Evolutionary conservation across 345 rosid species (phyloP).

Genomic region (Anastatica hierochuntica): DNA sequence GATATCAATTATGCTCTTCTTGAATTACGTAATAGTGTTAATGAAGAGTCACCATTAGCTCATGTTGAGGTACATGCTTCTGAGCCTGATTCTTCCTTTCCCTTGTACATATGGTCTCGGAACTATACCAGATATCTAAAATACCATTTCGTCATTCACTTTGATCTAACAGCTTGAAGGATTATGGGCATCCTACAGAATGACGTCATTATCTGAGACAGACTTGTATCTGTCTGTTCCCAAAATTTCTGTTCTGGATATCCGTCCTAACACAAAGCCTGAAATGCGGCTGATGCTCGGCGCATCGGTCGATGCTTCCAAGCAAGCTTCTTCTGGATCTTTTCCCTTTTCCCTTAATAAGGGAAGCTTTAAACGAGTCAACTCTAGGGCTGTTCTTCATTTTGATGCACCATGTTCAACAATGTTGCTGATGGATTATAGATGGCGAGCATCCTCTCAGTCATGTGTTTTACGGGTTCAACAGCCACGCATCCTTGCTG

Average conservation of each 20-base stretch:
- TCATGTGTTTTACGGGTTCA: conserved; percentile 81
- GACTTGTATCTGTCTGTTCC: conserved; percentile 92
- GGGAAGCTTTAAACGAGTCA: conserved; percentile 39
- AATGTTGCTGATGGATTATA: conserved; percentile 91
- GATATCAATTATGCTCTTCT: conserved; percentile 79
- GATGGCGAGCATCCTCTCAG: conserved; percentile 84
- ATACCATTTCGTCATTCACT: conserved; percentile 7
- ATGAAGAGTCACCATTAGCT: conserved; percentile 81
- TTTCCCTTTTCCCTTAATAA: conserved; percentile 39
- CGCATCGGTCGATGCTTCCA: conserved; percentile 77
- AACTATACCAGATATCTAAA: conserved; percentile 1
- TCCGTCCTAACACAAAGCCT: conserved; percentile 78
- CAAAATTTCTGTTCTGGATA: conserved; percentile 75
- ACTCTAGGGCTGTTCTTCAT: conserved; percentile 42
- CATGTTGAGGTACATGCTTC: conserved; percentile 64
- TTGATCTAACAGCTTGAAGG: conserved; percentile 69
- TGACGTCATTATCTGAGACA: conserved; percentile 82
- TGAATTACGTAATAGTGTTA: conserved; percentile 76
- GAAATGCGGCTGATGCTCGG: conserved; percentile 99
- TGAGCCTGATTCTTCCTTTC: conserved; percentile 7
- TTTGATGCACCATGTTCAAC: conserved; percentile 59
- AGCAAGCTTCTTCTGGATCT: conserved; percentile 58
- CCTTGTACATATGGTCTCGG: background rate
- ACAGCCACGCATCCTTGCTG: conserved; percentile 93
- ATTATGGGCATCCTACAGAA: conserved; percentile 87